Evolutionary conservation across 352 stramenopile genomes (phyloP), one percentile per base, ranked within the genome.

Genomic region (Detonula confervacea): DNA sequence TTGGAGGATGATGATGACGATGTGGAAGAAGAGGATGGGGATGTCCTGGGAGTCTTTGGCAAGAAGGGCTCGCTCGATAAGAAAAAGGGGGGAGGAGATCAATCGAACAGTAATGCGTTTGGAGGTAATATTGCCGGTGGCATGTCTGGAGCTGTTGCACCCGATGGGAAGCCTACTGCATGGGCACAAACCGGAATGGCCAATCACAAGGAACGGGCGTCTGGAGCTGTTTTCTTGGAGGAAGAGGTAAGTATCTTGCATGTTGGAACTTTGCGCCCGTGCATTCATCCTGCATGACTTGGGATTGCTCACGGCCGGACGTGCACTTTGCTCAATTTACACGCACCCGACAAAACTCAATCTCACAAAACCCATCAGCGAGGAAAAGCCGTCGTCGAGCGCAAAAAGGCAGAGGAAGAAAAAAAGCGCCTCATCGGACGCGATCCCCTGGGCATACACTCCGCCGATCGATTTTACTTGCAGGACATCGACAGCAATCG

Each of bases 381-480:
- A 68, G 73, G 77, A 72, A 83, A 76, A 47, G 81, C 83, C 9
- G 75, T 76, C 0, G 72, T 69, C 12, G 84, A 92, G 72, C 63
- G 77, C n/a, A 76, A 80, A 56, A 87, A 85, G 55, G 62, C 71
- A 5, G 87, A 92, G 55, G 83, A 90, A 75, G 80, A 90, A 74
- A 92, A 90, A 51, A 56, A 70, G 24, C 86, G 81, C 35, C 66
- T 91, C 52, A 25, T 91, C 18, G 66, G 75, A 56, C 77, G 83
- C 25, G 89, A 94, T 78, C 89, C 89, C 6, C 76, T 94, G 1
- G 84, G 85, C 22, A 79, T 94, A 20, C 47, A 61, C 22, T 70
- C 71, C 14, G 61, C 73, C 24, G 57, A 64, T 0, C 44, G 83
- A 20, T 92, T 92, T 67, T 83, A 92, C 70, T 64, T 94, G 25